Conservation (phyloP, 176 grass and related monocot genomes). For the Tillandsia leiboldiana region DNA sequence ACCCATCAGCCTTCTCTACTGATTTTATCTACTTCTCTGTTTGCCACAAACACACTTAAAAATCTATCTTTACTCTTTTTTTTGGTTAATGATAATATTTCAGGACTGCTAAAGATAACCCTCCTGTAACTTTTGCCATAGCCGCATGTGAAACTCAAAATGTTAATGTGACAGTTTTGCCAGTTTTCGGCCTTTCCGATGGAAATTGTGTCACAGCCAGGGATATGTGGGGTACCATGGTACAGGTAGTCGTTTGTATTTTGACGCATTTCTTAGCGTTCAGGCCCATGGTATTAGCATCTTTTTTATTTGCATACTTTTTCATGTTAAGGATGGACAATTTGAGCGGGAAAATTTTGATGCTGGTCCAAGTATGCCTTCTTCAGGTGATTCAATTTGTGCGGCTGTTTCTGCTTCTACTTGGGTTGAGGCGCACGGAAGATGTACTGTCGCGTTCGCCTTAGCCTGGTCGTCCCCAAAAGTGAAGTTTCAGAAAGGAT, state of each 20-base stretch:
- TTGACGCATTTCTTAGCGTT: not conserved
- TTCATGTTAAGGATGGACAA: constrained; percentile 50
- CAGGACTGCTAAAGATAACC: constrained; percentile 86
- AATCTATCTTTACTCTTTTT: constrained; percentile 10
- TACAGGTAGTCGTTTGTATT: constrained; percentile 41
- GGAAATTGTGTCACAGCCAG: constrained; percentile 73
- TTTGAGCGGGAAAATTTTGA: constrained; percentile 79
- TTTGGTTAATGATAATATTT: not conserved
- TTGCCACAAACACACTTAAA: not conserved
- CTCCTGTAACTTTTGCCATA: constrained; percentile 91
- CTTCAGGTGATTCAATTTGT: constrained; percentile 69
- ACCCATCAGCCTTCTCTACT: not conserved
- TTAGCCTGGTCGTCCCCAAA: constrained; percentile 80
- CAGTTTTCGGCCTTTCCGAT: constrained; percentile 77
- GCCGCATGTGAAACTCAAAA: constrained; percentile 90
- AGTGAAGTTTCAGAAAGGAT: constrained; percentile 90
- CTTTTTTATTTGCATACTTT: not conserved
- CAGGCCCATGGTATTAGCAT: not conserved
- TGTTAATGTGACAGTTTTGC: constrained; percentile 77
- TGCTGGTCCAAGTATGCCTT: constrained; percentile 53
- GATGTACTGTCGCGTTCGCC: constrained; percentile 70
- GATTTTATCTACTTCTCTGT: not conserved
- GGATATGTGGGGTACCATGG: constrained; percentile 85
- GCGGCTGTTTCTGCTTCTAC: constrained; percentile 89
- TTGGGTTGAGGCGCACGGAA: constrained; percentile 91